Evolutionary conservation across 768 basidiomycete genomes (phyloP), one percentile per base, ranked within the genome.

Genomic region (Daedalea quercina): DNA sequence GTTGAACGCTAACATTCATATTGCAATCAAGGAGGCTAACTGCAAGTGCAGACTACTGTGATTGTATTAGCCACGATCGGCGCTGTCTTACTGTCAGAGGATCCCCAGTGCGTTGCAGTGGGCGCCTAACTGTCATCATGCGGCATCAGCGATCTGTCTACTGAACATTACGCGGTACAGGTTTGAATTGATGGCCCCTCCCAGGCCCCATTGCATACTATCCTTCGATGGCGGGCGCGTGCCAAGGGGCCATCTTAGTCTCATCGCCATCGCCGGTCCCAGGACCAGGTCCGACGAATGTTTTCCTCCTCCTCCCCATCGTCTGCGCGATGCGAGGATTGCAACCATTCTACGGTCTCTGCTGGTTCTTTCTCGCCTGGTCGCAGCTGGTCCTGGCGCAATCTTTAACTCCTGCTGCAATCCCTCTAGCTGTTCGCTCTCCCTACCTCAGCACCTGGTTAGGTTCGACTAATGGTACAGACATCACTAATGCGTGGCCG

Each of bases 351-450:
- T 51, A 15, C 20, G 20, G 22, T 28, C 22, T 47, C 26, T 53
- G 25, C 34, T 34, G 17, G 12, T 46, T 54, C 47, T 22, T 44
- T 44, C 24, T 44, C 33, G 41, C 15, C 13, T 40, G 13, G 37
- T 22, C n/a, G 47, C 48, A 3, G 12, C 22, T 43, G 48, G 23
- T 41, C 25, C 19, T 12, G 2, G 26, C 24, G 40, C 51, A 55
- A 25, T 26, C 60, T 0, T 45, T 62, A 54, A 57, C 57, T 28
- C 65, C 65, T 6, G 44, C 58, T 11, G 53, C 56, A 37, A 41
- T 64, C 35, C 65, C 65, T 28, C 57, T 67, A 19, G 56, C 60
- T 17, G 57, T 65, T 22, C 59, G 64, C n/a, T 62, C 64, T 8
- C 64, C 65, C 15, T 64, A 63, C 47, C 47, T 65, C 24, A 63